phyloP scores from a whole-genome alignment of 139 green algal species.

The Desmodesmus armatus region DNA sequence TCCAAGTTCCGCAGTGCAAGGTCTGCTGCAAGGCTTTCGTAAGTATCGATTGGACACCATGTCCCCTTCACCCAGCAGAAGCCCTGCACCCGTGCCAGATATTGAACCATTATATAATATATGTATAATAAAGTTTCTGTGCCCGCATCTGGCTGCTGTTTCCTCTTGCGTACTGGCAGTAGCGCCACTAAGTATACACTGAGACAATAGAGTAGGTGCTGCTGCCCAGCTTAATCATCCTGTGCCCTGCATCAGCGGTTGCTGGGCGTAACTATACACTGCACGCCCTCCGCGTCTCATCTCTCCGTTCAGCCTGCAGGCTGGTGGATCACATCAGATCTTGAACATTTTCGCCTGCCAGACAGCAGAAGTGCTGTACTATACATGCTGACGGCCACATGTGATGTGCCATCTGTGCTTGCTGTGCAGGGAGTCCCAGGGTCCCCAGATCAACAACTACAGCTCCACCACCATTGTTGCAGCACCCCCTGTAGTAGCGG shows the following conservation, averaged over 20 bases:
- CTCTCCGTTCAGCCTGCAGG: neutral
- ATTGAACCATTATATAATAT: neutral
- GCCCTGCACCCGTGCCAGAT: neutral
- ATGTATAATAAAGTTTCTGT: too few species aligned
- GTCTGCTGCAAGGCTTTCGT: neutral
- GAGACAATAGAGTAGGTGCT: too few species aligned
- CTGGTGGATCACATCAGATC: neutral
- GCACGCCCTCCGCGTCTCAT: too few species aligned
- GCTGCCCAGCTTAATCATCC: too few species aligned
- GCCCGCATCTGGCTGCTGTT: too few species aligned
- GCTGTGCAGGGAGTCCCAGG: neutral
- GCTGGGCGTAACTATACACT: too few species aligned
- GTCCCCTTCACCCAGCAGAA: neutral
- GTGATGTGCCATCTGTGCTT: neutral
- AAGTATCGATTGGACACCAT: neutral
- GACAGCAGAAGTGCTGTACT: neutral
- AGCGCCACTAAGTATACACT: too few species aligned
- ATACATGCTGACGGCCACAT: neutral
- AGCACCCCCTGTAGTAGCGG: neutral
- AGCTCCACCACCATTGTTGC: neutral
- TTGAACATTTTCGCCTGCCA: neutral
- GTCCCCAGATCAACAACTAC: neutral
- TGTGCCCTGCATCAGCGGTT: too few species aligned
- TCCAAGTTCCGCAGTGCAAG: slow-evolving; percentile 3
- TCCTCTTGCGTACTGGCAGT: too few species aligned